Conservation (phyloP, 345 rosid genomes). For the Populus nigra region DNA sequence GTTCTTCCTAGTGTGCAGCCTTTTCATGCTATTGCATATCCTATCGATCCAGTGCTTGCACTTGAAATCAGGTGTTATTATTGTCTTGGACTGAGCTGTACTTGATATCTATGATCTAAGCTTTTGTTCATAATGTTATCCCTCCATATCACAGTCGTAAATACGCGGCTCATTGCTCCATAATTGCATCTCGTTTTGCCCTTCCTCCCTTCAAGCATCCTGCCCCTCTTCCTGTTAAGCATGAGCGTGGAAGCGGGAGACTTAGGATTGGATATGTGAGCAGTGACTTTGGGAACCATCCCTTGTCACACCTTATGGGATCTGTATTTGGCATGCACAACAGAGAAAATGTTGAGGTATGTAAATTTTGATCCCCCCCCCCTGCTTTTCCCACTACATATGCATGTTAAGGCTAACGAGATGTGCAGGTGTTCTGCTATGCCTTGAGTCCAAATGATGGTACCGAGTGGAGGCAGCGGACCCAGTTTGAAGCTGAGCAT, state of each 20-base stretch:
- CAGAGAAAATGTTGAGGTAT: conserved; percentile 79
- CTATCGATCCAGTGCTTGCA: conserved; percentile 89
- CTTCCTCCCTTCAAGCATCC: conserved; percentile 76
- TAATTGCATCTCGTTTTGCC: conserved; percentile 81
- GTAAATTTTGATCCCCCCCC: conserved; percentile 8
- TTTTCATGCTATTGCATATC: conserved; percentile 98
- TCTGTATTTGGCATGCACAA: conserved; percentile 98
- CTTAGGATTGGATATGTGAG: conserved; percentile 89
- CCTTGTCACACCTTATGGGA: conserved; percentile 98
- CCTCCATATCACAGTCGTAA: conserved; percentile 60
- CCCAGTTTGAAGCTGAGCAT: conserved; percentile 88
- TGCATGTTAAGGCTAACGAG: conserved; percentile 5
- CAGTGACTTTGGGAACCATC: conserved; percentile 98
- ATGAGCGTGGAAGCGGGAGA: conserved; percentile 62
- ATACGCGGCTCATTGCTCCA: conserved; percentile 90
- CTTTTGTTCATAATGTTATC: neutral
- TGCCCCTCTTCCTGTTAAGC: conserved; percentile 56
- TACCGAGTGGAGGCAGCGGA: conserved; percentile 94
- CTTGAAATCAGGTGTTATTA: conserved; percentile 81
- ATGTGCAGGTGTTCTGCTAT: conserved; percentile 82
- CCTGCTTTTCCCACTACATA: neutral
- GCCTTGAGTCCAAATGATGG: conserved; percentile 94
- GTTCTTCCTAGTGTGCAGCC: conserved; percentile 97
- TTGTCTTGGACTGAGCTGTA: neutral
- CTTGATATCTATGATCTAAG: neutral